phyloP scores from a whole-genome alignment of 805 yeast species.

The Ogataea nakhonphanomensis region DNA sequence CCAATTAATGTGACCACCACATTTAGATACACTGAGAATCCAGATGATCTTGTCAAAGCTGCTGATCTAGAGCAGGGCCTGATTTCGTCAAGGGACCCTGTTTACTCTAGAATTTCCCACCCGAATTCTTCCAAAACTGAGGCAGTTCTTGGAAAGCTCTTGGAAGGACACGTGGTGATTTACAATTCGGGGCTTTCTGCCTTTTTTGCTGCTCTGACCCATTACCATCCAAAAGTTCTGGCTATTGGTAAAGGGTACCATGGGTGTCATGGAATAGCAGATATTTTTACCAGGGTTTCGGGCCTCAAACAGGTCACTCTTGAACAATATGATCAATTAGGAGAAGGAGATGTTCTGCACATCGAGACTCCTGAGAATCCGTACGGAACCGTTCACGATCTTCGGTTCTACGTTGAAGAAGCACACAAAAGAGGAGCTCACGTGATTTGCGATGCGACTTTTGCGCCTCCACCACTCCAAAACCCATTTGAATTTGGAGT shows the following conservation, averaged over 20 bases:
- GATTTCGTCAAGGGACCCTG: conserved; percentile 30
- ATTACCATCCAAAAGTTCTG: conserved; percentile 65
- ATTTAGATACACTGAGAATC: conserved; percentile 60
- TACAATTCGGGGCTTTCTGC: conserved; percentile 83
- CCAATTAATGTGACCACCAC: conserved; percentile 86
- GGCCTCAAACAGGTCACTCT: conserved; percentile 50
- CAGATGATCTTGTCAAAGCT: conserved; percentile 49
- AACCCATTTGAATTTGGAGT: conserved; percentile 81
- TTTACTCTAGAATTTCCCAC: conserved; percentile 73
- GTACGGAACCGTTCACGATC: conserved; percentile 61
- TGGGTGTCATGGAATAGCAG: conserved; percentile 73
- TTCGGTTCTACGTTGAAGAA: conserved; percentile 56
- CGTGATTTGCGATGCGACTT: conserved; percentile 76
- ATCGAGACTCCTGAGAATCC: conserved; percentile 91
- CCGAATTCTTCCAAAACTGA: conserved; percentile 72
- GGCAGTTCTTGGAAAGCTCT: conserved; percentile 52
- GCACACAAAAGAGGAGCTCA: conserved; percentile 79
- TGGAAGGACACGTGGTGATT: conserved; percentile 62
- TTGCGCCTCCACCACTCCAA: conserved; percentile 90
- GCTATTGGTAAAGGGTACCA: conserved; percentile 82
- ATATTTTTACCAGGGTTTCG: conserved; percentile 56
- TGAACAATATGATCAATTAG: conserved; percentile 47
- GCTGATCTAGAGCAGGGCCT: conserved; percentile 27
- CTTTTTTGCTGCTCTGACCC: conserved; percentile 67
- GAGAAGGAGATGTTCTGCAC: conserved; percentile 73